Evolutionary conservation across 75 land plant species (phyloP).

Genomic region (Sequoiadendron giganteum): DNA sequence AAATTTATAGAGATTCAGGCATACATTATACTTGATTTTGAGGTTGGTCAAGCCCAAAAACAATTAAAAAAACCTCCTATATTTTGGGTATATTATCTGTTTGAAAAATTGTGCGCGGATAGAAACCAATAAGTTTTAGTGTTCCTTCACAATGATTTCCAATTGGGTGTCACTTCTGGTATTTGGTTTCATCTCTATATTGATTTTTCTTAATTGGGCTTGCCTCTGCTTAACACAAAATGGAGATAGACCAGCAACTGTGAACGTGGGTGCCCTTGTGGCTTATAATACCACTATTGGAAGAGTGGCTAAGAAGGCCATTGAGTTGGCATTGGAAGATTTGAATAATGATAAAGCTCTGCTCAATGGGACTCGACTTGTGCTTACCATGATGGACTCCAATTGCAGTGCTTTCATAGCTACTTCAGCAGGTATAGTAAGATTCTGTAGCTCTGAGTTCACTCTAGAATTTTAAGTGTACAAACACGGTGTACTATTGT

Average conservation of each 20-base stretch:
- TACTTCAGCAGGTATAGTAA: constrained; percentile 34
- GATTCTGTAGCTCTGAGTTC: neutral
- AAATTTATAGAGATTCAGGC: neutral
- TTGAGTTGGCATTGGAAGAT: constrained; percentile 54
- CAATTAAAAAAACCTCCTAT: neutral
- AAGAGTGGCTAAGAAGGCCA: constrained; percentile 47
- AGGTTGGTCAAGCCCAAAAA: neutral
- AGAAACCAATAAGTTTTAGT: neutral
- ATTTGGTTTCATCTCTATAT: neutral
- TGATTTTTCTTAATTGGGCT: neutral
- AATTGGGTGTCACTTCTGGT: neutral
- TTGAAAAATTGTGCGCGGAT: constrained; percentile 26
- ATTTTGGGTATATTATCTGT: neutral
- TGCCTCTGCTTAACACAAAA: neutral
- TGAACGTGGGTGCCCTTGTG: constrained; percentile 66
- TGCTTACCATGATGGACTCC: constrained; percentile 27
- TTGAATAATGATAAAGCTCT: constrained; percentile 35
- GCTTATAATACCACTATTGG: constrained; percentile 70
- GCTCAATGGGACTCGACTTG: constrained; percentile 40
- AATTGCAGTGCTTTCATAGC: constrained; percentile 53
- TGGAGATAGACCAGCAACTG: constrained; percentile 40
- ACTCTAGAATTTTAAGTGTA: neutral
- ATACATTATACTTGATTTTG: neutral
- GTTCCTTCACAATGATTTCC: neutral
- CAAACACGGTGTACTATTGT: neutral